Percentiles rank a stretch among this genome's conserved stretches.
Conservation (phyloP, 441 rosid genomes). For the Brassica balearica region DNA sequence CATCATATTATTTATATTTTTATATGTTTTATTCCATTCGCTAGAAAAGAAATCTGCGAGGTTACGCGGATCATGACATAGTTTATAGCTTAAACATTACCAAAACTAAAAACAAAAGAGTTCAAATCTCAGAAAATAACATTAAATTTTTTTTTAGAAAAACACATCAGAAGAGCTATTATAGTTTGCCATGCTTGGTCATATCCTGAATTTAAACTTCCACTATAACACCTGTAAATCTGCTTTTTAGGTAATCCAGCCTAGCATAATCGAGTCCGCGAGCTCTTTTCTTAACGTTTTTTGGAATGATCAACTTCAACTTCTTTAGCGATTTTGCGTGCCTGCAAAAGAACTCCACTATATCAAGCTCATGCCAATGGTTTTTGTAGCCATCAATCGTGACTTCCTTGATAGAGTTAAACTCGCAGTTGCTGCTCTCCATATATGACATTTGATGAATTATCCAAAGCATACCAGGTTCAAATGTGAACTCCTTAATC, state of each 20-base stretch:
- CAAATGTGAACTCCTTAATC: conserved; percentile 26
- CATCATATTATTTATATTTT: too few relatives aligned
- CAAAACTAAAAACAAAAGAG: too few relatives aligned
- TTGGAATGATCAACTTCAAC: not conserved
- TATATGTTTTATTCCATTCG: too few relatives aligned
- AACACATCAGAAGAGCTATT: not conserved
- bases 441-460: not conserved
- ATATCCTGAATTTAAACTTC: conserved; percentile 3
- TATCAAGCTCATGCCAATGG: conserved; percentile 23
- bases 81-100: too few relatives aligned
- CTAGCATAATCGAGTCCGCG: not conserved
- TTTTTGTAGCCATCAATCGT: conserved; percentile 27
- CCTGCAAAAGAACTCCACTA: conserved; percentile 18
- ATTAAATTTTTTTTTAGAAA: too few relatives aligned
- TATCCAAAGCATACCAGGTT: not conserved
- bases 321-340: not conserved
- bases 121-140: too few relatives aligned
- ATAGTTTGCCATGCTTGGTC: conserved; percentile 8
- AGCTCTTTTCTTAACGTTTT: not conserved
- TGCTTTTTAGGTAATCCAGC: not conserved
- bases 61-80: too few relatives aligned
- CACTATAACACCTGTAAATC: not conserved
- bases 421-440: not conserved
- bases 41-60: too few relatives aligned
- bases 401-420: conserved; percentile 8